Evolutionary conservation across 306 rosid genomes (phyloP).

Genomic region (Cicer cuneatum): DNA sequence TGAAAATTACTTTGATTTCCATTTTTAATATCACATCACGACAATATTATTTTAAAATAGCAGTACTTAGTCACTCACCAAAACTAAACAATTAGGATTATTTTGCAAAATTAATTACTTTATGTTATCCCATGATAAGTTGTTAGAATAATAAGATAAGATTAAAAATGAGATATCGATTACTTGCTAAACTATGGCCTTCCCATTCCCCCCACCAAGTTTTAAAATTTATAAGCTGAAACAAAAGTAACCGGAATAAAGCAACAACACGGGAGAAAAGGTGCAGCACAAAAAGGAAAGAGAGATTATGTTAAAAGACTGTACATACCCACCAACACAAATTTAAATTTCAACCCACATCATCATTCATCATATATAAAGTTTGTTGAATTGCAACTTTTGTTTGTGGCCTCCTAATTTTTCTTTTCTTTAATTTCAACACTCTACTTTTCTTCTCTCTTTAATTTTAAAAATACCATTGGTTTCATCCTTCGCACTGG

Average conservation of each 20-base stretch:
- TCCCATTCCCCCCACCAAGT: slow-evolving; percentile 50
- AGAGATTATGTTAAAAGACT: slow-evolving; percentile 34
- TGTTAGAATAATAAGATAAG: not conserved
- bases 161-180: not conserved
- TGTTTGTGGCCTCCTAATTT: slow-evolving; percentile 26
- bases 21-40: not conserved
- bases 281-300: slow-evolving; percentile 27
- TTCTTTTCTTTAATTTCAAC: slow-evolving; percentile 21
- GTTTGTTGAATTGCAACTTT: slow-evolving; percentile 41
- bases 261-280: slow-evolving; percentile 42
- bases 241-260: slow-evolving; percentile 48
- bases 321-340: slow-evolving; percentile 47
- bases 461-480: slow-evolving; percentile 11
- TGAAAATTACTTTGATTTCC: slow-evolving; percentile 1
- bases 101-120: too few relatives aligned
- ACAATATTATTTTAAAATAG: not conserved
- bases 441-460: slow-evolving; percentile 13
- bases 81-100: too few relatives aligned
- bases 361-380: slow-evolving; percentile 31
- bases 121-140: not conserved
- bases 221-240: slow-evolving; percentile 45
- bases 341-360: slow-evolving; percentile 46
- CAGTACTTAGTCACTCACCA: too few relatives aligned
- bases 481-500: not conserved
- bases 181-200: slow-evolving; percentile 8